These are phyloP conservation scores for Ogataea pilisensis DNA, from an alignment of 805 yeast genomes.

Conservation along the genomic window DNA sequence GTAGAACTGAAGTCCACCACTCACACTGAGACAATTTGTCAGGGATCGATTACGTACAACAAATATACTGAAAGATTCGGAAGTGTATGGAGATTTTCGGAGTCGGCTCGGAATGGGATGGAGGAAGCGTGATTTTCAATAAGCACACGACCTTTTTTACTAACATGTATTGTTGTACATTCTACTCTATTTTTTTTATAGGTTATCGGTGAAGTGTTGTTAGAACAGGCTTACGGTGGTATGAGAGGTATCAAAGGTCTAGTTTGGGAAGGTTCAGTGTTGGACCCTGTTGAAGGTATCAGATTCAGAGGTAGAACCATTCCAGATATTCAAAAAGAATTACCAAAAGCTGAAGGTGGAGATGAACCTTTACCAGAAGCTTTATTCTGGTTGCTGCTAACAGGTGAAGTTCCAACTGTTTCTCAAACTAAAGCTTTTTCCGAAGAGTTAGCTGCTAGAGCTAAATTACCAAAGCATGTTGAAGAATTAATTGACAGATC, in stretches of 20 bases:
- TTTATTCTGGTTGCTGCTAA: conserved; percentile 74
- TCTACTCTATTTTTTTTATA: conserved; percentile 5
- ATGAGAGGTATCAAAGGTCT: conserved; percentile 84
- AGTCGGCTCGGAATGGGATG: neutral
- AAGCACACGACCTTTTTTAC: neutral
- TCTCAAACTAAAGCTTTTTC: conserved; percentile 67
- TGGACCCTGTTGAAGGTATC: conserved; percentile 83
- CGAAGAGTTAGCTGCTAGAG: conserved; percentile 74
- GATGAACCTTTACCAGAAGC: conserved; percentile 71
- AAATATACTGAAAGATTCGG: too few relatives aligned
- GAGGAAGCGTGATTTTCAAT: neutral
- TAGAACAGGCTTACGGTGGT: conserved; percentile 88
- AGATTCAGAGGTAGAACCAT: conserved; percentile 82
- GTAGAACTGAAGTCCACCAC: too few relatives aligned
- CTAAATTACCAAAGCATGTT: conserved; percentile 75
- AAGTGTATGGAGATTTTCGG: neutral
- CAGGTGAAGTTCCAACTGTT: conserved; percentile 78
- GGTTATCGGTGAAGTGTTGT: conserved; percentile 65
- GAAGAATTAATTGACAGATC: conserved; percentile 65
- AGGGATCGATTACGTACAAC: neutral
- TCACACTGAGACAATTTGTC: neutral
- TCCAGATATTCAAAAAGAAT: conserved; percentile 68
- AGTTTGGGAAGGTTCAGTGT: conserved; percentile 86
- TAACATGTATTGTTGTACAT: neutral
- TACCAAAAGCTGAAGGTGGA: conserved; percentile 73